phyloP scores from a whole-genome alignment of 306 rosid genomes.

The Sechiopsis laciniata region DNA sequence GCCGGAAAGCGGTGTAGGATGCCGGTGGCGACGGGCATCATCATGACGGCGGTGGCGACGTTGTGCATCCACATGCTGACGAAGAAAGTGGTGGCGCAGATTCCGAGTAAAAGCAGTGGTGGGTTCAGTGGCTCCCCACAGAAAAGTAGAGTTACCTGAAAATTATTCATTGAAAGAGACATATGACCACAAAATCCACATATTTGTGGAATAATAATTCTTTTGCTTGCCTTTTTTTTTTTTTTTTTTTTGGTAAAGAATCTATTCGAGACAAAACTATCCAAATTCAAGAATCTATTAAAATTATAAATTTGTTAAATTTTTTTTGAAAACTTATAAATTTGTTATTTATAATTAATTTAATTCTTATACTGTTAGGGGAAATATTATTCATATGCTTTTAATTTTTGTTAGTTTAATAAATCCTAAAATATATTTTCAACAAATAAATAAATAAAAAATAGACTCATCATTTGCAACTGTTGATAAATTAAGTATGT shows the following conservation, averaged over 20 bases:
- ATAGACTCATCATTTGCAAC: too few relatives aligned
- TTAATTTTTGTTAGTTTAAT: too few relatives aligned
- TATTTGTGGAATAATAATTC: not conserved
- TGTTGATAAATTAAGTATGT: too few relatives aligned
- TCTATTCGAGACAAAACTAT: too few relatives aligned
- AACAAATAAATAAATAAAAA: too few relatives aligned
- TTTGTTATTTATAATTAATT: too few relatives aligned
- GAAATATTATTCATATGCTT: too few relatives aligned
- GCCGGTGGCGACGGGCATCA: conserved; percentile 95
- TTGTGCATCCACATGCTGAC: conserved; percentile 98
- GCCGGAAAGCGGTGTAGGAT: conserved; percentile 55
- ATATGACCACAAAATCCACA: not conserved
- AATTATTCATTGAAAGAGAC: not conserved
- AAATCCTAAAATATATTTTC: too few relatives aligned
- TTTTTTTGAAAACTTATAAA: too few relatives aligned
- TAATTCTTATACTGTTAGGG: too few relatives aligned
- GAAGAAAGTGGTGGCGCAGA: conserved; percentile 64
- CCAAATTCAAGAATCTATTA: not conserved
- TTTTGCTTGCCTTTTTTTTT: not conserved
- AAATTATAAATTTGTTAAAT: too few relatives aligned
- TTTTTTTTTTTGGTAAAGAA: too few relatives aligned
- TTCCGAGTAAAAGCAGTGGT: conserved; percentile 51
- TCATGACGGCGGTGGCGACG: conserved; percentile 70
- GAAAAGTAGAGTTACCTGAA: conserved; percentile 53
- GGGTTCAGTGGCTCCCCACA: conserved; percentile 78